Percentiles rank a stretch among this genome's conserved stretches.
These are phyloP conservation scores for Septoria petroselini DNA, from an alignment of 2,329 filamentous ascomycete species.

Conservation along the genomic window DNA sequence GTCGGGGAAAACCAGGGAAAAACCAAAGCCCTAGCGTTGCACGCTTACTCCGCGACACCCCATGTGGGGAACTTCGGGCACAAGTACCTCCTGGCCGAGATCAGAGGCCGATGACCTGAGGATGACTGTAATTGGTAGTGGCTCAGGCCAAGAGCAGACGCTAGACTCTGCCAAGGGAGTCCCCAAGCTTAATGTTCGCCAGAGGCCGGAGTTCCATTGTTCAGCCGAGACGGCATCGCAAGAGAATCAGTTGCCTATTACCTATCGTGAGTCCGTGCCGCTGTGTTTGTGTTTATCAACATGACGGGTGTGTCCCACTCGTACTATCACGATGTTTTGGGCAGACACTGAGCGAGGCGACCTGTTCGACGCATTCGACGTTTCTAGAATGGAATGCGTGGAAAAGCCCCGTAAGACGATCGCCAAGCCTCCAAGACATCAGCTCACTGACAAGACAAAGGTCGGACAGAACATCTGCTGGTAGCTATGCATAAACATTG, in stretches of 20 bases:
- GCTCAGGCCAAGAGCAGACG: not conserved
- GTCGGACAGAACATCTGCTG: too few relatives aligned
- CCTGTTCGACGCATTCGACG: not conserved
- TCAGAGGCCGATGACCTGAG: not conserved
- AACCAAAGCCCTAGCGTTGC: conserved; percentile 1
- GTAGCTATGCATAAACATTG: too few relatives aligned
- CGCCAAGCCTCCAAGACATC: too few relatives aligned
- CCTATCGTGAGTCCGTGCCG: too few relatives aligned
- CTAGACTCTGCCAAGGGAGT: not conserved
- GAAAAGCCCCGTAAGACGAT: too few relatives aligned
- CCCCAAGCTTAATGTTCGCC: not conserved
- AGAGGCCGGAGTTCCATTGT: not conserved
- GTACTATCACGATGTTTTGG: too few relatives aligned
- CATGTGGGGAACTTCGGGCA: conserved; percentile 4
- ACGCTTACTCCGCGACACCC: not conserved
- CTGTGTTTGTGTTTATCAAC: not conserved
- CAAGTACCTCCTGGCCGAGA: conserved; percentile 1
- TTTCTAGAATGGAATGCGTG: too few relatives aligned
- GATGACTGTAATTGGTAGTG: not conserved
- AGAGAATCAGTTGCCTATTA: too few relatives aligned
- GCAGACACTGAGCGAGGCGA: too few relatives aligned
- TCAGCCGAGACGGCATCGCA: too few relatives aligned
- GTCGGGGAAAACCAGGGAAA: too few relatives aligned
- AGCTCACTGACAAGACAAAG: too few relatives aligned
- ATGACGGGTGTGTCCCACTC: not conserved